Percentiles rank a stretch among this genome's conserved stretches.
phyloP scores from a whole-genome alignment of 495 filamentous ascomycete species.

The Xylaria longipes region DNA sequence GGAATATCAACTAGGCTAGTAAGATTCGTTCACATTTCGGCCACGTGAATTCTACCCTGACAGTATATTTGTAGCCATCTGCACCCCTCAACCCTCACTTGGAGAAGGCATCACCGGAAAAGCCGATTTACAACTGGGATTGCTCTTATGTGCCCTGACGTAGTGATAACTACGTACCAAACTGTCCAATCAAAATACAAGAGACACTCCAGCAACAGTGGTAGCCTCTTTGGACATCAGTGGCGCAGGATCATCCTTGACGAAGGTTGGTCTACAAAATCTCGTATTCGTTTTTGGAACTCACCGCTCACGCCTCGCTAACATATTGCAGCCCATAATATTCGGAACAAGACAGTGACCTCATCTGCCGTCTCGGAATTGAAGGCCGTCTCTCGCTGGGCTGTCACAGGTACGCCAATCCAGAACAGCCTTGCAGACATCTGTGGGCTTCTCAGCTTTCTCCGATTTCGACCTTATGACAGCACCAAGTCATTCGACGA shows the following conservation, averaged over 20 bases:
- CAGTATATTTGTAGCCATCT: neutral
- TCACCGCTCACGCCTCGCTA: neutral
- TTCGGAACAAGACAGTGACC: neutral
- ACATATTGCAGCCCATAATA: neutral
- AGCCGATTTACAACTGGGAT: neutral
- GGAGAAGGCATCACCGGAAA: neutral
- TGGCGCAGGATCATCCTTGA: neutral
- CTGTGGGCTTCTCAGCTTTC: neutral
- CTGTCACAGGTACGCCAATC: slow-evolving; percentile 77
- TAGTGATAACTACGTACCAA: neutral
- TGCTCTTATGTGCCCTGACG: neutral
- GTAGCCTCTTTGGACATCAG: neutral
- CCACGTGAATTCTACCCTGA: neutral
- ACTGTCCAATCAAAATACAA: neutral
- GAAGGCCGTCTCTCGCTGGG: slow-evolving; percentile 76
- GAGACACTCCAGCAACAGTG: neutral
- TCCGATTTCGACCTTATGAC: neutral
- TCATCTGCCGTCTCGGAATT: slow-evolving; percentile 59
- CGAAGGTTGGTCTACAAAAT: neutral
- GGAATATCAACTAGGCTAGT: neutral
- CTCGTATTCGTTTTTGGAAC: neutral
- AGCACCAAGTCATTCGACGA: neutral
- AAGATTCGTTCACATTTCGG: neutral
- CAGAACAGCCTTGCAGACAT: neutral
- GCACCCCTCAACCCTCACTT: neutral